Conservation (phyloP, 2,329 filamentous ascomycete genomes). For the Cryphonectria nitschkei region DNA sequence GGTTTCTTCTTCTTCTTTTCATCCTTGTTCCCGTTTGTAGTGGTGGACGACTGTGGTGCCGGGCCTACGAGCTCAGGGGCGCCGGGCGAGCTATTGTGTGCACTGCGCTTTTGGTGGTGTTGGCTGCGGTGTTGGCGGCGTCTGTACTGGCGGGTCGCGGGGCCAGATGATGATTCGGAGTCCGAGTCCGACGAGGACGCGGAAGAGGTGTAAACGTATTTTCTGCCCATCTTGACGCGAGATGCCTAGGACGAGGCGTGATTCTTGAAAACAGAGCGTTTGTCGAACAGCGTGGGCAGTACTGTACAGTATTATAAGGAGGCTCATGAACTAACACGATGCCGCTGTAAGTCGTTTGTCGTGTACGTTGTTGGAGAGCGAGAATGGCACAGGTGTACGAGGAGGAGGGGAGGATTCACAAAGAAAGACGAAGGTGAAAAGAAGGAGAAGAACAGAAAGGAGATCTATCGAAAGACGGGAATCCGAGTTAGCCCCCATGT, state of each 20-base stretch:
- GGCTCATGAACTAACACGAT: not conserved
- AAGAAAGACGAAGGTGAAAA: not conserved
- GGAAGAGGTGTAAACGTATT: constrained; percentile 3
- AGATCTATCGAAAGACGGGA: not conserved
- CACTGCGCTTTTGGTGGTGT: not conserved
- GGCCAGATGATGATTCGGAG: constrained; percentile 16
- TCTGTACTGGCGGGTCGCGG: constrained; percentile 12
- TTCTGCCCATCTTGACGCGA: constrained; percentile 21
- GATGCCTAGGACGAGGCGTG: not conserved
- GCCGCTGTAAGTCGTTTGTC: not conserved
- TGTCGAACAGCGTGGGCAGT: not conserved
- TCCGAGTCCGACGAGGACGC: constrained; percentile 25
- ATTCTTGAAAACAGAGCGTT: not conserved
- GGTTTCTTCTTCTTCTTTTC: constrained; percentile 59
- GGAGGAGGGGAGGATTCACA: not conserved
- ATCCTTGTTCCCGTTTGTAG: constrained; percentile 36
- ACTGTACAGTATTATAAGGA: not conserved
- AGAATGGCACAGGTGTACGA: not conserved
- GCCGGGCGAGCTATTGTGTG: not conserved
- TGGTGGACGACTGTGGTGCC: not conserved
- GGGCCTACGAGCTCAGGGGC: not conserved
- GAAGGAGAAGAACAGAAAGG: not conserved
- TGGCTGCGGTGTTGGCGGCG: constrained; percentile 14
- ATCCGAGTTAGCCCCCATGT: constrained; percentile 1
- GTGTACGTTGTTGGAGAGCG: not conserved